phyloP scores from a whole-genome alignment of 2,329 filamentous ascomycete genomes.

The Calycina marina region DNA sequence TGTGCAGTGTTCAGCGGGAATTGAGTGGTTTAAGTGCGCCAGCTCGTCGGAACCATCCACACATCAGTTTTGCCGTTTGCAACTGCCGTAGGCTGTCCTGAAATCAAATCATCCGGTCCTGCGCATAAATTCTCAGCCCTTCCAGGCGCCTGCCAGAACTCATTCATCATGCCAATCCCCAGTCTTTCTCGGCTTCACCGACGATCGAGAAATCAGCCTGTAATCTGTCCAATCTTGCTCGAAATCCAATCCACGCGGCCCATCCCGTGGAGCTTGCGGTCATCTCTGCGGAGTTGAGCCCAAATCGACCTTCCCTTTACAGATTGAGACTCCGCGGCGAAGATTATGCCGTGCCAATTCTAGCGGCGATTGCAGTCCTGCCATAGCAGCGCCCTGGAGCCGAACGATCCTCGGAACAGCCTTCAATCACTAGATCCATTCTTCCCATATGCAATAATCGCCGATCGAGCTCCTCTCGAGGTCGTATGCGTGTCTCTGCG shows the following conservation, averaged over 20 bases:
- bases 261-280: conserved; percentile 8
- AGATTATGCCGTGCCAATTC: conserved; percentile 7
- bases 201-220: conserved; percentile 13
- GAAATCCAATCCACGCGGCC: conserved; percentile 9
- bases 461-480: conserved; percentile 7
- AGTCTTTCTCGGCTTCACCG: conserved; percentile 11
- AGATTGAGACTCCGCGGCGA: conserved; percentile 7
- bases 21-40: conserved; percentile 1
- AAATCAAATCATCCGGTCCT: conserved; percentile 7
- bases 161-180: conserved; percentile 7
- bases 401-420: conserved; percentile 4
- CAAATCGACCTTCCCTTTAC: conserved; percentile 10
- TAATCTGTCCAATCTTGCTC: conserved; percentile 12
- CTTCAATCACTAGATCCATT: conserved; percentile 5
- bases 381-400: conserved; percentile 2
- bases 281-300: conserved; percentile 9
- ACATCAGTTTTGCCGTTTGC: conserved; percentile 7
- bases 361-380: conserved; percentile 4
- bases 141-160: conserved; percentile 3
- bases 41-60: conserved; percentile 2
- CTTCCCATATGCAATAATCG: conserved; percentile 8
- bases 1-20: conserved; percentile 1
- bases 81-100: conserved; percentile 9
- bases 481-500: conserved; percentile 6
- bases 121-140: conserved; percentile 10